phyloP scores from a whole-genome alignment of 1,284 basidiomycete species.

The Microbotryomycetes sp. region DNA sequence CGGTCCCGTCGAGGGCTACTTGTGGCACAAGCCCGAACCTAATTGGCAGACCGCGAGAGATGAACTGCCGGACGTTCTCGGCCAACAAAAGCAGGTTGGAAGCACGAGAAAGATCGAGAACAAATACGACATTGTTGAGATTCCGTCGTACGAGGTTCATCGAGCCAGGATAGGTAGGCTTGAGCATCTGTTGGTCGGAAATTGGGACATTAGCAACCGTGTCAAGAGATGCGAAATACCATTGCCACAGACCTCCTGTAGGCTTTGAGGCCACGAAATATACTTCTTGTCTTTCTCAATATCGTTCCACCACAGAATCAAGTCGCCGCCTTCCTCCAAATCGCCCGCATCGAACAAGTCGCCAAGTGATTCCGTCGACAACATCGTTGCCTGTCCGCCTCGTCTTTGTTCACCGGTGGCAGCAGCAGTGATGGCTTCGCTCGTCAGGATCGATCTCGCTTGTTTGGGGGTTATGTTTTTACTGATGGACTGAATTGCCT shows the following conservation, averaged over 20 bases:
- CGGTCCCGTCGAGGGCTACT: constrained; percentile 3
- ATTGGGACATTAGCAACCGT: too few relatives aligned
- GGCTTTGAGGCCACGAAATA: constrained; percentile 23
- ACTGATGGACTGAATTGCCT: constrained; percentile 53
- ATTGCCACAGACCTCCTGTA: constrained; percentile 22
- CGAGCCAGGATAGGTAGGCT: constrained; percentile 65
- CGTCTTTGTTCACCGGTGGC: constrained; percentile 12
- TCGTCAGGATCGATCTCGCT: constrained; percentile 59
- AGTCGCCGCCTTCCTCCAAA: constrained; percentile 62
- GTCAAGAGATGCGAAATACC: constrained; percentile 3
- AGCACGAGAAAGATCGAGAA: constrained; percentile 65
- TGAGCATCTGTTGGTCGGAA: constrained; percentile 53
- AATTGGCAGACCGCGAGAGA: constrained; percentile 65
- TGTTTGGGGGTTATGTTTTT: constrained; percentile 59
- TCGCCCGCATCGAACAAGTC: constrained; percentile 83
- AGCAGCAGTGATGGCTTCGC: constrained; percentile 24
- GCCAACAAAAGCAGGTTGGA: constrained; percentile 58
- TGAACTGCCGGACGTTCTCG: constrained; percentile 58
- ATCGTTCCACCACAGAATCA: constrained; percentile 84
- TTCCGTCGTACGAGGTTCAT: constrained; percentile 66
- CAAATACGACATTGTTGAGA: constrained; percentile 70
- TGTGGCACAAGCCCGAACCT: constrained; percentile 77
- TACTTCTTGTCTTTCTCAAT: constrained; percentile 72
- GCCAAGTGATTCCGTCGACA: constrained; percentile 54
- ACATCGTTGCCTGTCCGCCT: constrained; percentile 5